A percentile compares a stretch with the other conserved stretches of the same genome.
Conservation (phyloP, 148 eudicot genomes). For the Rhododendron ferrugineum region DNA sequence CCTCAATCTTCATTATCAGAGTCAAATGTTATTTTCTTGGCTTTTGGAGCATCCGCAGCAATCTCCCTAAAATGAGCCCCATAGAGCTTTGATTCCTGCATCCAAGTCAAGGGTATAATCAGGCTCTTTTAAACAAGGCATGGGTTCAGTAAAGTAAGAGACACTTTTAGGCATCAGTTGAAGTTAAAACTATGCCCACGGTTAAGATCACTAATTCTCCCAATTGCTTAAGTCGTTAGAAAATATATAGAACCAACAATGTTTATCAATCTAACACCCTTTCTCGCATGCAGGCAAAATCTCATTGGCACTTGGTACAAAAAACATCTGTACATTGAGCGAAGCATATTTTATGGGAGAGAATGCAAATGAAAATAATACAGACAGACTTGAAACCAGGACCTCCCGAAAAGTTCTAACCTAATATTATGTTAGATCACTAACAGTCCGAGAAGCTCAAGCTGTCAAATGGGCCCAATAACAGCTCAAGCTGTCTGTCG, state of each 20-base stretch:
- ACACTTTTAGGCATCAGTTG: neutral
- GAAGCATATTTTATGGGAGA: neutral
- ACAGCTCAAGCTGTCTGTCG: neutral
- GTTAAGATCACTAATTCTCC: neutral
- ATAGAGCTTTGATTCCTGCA: constrained; percentile 92
- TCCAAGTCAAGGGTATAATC: neutral
- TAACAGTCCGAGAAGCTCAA: neutral
- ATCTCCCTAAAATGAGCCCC: constrained; percentile 96
- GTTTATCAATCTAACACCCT: neutral
- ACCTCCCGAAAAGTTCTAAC: neutral
- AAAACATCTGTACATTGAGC: neutral
- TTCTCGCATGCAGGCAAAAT: neutral
- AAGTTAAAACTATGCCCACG: neutral
- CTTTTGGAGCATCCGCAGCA: constrained; percentile 82
- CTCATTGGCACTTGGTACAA: neutral
- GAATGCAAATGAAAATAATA: neutral
- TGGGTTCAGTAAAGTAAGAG: neutral
- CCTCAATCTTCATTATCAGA: constrained; percentile 64
- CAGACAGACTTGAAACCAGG: neutral
- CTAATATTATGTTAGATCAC: neutral
- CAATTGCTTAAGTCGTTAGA: neutral
- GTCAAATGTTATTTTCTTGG: constrained; percentile 73
- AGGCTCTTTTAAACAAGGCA: neutral
- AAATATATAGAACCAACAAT: neutral
- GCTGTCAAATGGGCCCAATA: neutral